A percentile compares a stretch with the other conserved stretches of the same genome.
Conservation (phyloP, 2,329 filamentous ascomycete species). For the Trichophyton equinum region DNA sequence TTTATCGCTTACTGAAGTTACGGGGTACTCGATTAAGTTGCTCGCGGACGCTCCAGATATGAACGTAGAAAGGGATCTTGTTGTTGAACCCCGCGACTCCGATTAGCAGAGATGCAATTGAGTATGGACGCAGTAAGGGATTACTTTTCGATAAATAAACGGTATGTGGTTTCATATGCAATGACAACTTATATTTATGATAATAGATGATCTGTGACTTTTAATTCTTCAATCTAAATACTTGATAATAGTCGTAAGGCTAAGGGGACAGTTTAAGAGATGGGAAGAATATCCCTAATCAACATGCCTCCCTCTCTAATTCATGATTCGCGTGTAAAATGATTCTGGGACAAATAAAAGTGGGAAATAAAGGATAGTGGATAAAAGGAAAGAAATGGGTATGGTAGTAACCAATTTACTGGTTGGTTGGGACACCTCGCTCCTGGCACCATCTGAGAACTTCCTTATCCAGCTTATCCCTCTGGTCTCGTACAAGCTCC, state of each 20-base stretch:
- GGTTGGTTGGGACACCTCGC: conserved; percentile 21
- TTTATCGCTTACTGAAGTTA: conserved; percentile 25
- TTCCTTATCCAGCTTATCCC: conserved; percentile 30
- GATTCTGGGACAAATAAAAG: not conserved
- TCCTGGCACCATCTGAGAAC: conserved; percentile 37
- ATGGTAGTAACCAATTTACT: not conserved
- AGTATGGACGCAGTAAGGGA: conserved; percentile 10
- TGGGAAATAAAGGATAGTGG: not conserved
- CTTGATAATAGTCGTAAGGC: no score
- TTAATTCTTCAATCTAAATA: not conserved
- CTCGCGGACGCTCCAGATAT: conserved; percentile 16
- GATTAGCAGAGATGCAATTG: conserved; percentile 11
- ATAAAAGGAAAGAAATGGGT: not conserved
- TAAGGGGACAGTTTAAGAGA: not conserved
- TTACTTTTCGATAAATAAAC: conserved; percentile 6
- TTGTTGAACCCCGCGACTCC: not conserved
- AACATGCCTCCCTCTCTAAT: not conserved
- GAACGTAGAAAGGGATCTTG: conserved; percentile 12
- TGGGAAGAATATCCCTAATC: not conserved
- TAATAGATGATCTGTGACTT: not conserved
- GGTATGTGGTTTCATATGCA: not conserved
- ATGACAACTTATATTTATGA: not conserved
- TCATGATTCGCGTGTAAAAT: not conserved
- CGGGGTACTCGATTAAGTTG: conserved; percentile 24
- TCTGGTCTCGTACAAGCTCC: conserved; percentile 23